A percentile compares a stretch with the other conserved stretches of the same genome.
phyloP scores from a whole-genome alignment of 345 rosid genomes.

The Gossypium australe region DNA sequence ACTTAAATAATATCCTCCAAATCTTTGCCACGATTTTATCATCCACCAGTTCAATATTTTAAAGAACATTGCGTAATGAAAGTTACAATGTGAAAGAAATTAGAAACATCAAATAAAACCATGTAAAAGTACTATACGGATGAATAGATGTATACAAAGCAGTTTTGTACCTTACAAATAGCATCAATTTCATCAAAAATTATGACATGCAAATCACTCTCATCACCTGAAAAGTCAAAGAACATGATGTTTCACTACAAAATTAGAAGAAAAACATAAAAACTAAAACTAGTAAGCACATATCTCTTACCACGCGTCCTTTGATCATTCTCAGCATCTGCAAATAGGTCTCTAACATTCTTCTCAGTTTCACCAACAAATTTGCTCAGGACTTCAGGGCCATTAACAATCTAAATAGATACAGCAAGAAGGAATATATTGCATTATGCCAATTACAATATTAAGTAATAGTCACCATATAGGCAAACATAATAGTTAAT shows the following conservation, averaged over 20 bases:
- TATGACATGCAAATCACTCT: slow-evolving; percentile 93
- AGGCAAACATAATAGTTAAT: background rate
- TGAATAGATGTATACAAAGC: background rate
- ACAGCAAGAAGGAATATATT: slow-evolving; percentile 20
- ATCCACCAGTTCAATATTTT: background rate
- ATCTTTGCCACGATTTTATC: background rate
- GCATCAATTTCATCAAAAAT: slow-evolving; percentile 99
- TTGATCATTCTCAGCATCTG: slow-evolving; percentile 98
- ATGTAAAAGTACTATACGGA: background rate
- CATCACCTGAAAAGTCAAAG: slow-evolving; percentile 64
- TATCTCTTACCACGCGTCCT: slow-evolving; percentile 57
- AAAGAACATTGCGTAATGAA: background rate
- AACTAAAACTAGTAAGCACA: slow-evolving; percentile 6
- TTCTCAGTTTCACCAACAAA: slow-evolving; percentile 99
- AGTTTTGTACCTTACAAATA: slow-evolving; percentile 81
- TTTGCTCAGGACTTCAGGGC: slow-evolving; percentile 97
- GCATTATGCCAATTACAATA: slow-evolving; percentile 6
- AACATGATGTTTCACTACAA: slow-evolving; percentile 9
- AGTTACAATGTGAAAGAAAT: background rate
- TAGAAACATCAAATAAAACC: background rate
- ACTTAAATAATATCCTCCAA: background rate
- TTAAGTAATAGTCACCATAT: background rate
- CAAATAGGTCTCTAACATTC: slow-evolving; percentile 89
- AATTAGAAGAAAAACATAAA: slow-evolving; percentile 13
- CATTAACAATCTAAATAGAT: slow-evolving; percentile 72